phyloP scores from a whole-genome alignment of 345 rosid genomes.

The Luvunga scandens region DNA sequence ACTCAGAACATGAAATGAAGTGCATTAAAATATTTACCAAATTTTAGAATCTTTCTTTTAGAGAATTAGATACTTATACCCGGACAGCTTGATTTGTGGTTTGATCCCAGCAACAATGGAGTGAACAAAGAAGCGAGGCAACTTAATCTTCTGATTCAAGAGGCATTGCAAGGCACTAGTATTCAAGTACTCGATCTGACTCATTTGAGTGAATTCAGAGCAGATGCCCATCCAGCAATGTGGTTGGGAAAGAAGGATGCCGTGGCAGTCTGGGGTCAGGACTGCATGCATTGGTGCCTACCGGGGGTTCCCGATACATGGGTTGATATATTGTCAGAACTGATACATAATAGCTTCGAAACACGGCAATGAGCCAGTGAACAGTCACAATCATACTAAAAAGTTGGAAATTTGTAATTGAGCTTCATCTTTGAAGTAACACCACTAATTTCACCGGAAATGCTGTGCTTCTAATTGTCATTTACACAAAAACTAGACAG shows the following conservation, averaged over 20 bases:
- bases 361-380: slow-evolving; percentile 20
- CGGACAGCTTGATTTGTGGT: slow-evolving; percentile 91
- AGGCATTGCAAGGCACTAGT: slow-evolving; percentile 42
- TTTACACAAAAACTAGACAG: too few relatives aligned
- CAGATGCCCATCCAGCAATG: slow-evolving; percentile 92
- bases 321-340: slow-evolving; percentile 75
- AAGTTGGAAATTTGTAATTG: background rate
- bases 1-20: background rate
- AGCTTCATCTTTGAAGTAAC: background rate
- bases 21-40: background rate
- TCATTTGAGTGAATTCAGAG: slow-evolving; percentile 83
- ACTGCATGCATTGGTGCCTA: slow-evolving; percentile 99
- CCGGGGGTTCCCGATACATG: slow-evolving; percentile 95
- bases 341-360: slow-evolving; percentile 33
- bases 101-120: slow-evolving; percentile 86
- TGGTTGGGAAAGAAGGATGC: slow-evolving; percentile 96
- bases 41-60: background rate
- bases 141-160: slow-evolving; percentile 52
- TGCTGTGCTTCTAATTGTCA: background rate
- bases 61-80: slow-evolving; percentile 29
- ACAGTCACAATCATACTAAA: background rate
- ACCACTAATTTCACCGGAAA: background rate
- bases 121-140: slow-evolving; percentile 83
- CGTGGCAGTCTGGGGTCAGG: slow-evolving; percentile 89
- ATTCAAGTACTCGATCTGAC: slow-evolving; percentile 65